Evolutionary conservation across 2,329 filamentous ascomycete species (phyloP).

Genomic region (Paracamarosporium sp.): DNA sequence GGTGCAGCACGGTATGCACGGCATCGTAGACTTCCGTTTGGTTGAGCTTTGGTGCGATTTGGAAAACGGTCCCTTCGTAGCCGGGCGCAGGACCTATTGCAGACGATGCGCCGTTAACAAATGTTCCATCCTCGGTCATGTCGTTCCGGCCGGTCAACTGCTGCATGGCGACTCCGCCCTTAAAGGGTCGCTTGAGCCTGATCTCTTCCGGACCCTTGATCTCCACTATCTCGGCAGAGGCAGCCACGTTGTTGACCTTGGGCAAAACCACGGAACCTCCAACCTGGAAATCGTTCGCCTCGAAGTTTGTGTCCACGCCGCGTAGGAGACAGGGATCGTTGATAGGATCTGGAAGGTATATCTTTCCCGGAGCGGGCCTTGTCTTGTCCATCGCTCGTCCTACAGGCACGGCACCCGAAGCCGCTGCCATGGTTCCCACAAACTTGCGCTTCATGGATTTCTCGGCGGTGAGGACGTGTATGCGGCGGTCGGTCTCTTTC

Average conservation of each 20-base stretch:
- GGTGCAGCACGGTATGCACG: slow-evolving; percentile 82
- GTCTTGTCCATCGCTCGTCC: slow-evolving; percentile 89
- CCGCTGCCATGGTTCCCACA: slow-evolving; percentile 83
- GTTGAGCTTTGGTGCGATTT: slow-evolving; percentile 90
- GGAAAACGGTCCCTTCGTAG: slow-evolving; percentile 82
- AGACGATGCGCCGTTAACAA: slow-evolving; percentile 61
- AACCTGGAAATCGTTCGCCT: slow-evolving; percentile 55
- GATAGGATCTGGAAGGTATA: slow-evolving; percentile 89
- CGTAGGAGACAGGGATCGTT: slow-evolving; percentile 82
- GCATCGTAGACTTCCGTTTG: slow-evolving; percentile 93
- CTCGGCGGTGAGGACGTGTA: slow-evolving; percentile 91
- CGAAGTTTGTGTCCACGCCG: slow-evolving; percentile 83
- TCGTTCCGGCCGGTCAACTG: slow-evolving; percentile 85
- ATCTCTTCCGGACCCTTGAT: slow-evolving; percentile 82
- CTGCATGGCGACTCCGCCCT: slow-evolving; percentile 73
- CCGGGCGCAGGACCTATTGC: slow-evolving; percentile 60
- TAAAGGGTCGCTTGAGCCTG: slow-evolving; percentile 86
- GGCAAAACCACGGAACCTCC: slow-evolving; percentile 89
- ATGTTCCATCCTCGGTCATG: slow-evolving; percentile 69
- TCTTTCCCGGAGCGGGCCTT: slow-evolving; percentile 76
- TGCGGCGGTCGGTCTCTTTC: slow-evolving; percentile 83
- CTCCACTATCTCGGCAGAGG: slow-evolving; percentile 83
- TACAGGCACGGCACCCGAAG: slow-evolving; percentile 91
- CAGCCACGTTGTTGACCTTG: slow-evolving; percentile 79
- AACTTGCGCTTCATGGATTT: slow-evolving; percentile 92